Evolutionary conservation across 805 yeast genomes (phyloP), one percentile per base, ranked within the genome.

Genomic region (Saccharomycopsis fodiens): DNA sequence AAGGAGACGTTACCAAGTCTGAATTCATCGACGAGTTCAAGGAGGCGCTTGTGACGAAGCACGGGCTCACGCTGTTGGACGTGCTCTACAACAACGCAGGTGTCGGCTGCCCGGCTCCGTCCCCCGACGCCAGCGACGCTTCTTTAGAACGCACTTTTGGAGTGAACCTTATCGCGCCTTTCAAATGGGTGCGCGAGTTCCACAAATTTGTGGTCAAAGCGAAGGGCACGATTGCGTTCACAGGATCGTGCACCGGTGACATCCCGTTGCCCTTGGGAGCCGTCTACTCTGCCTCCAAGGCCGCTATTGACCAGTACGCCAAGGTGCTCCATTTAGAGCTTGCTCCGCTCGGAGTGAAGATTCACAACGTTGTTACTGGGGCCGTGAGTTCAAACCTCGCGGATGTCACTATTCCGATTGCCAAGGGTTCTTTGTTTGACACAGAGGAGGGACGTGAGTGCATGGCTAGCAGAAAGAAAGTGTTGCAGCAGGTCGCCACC

Each of bases 51-150:
- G 47, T 54, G 0, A 52, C 56, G 1, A 67, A 71, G 35, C 50
- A 67, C 30, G 67, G 71, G 7, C 73, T 70, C 32, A 73, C 72
- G 1, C 66, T 68, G 42, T 58, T 82, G 45, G 86, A 83, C 54
- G 54, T 79, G 7, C 60, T 84, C 42, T 82, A 70, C 64, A 84
- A 84, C 60, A 84, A 84, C 59, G 94, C 94, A 1, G 88, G 88
- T n/a, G 81, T 76, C 54, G 72, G 86, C 17, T 82, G 88, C 55
- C 74, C 84, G 0, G 67, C 78, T 40, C 85, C 93, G 1, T 85
- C 84, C 0, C 53, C 73, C 39, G 91, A 82, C 59, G 80, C 78
- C 2, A 62, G 70, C 2, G 78, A 82, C 57, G 79, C 70, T 8
- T 68, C 63, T 27, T 52, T 78, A 27, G 65, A 62, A 32, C 70